Base-by-base conservation (phyloP, 169 alveolate species). In the Eimeria brunetti region DNA sequence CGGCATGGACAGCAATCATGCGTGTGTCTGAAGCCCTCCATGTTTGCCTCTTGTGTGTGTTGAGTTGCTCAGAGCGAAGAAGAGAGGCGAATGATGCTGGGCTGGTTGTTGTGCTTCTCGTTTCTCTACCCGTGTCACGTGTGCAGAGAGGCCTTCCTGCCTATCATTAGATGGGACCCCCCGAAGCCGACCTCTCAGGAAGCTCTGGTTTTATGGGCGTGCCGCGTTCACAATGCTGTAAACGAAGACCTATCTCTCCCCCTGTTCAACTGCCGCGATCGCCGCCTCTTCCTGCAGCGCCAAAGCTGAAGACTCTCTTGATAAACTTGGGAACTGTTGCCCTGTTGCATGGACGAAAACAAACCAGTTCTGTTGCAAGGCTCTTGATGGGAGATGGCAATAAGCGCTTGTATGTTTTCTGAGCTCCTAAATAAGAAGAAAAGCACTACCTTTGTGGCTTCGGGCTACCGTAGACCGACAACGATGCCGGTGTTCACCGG, bases 81-180 rank as follows among this genome's bases (percentile, higher is more conserved):
- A 27, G 98, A 96, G 51, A 81, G 84, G 69, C 93, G 94, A 83
- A 86, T 88, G 75, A 95, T 93, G 58, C 80, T 90, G 33, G 94
- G 96, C 36, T 98, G 97, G 96, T 90, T 98, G 71, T 30, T 95
- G 76, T 96, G 98, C 27, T 98, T 98, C 86, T 96, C 98, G 20
- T 93, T 86, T 73, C 84, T 97, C 8, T 98, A 98, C 88, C 99
- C 99, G 22, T 98, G 99, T 81, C 96, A 95, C 73, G 95, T 98
- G 4, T 98, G 99, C 94, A 96, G 98, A 78, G 96, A 96, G 4
- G 97, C 97, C 51, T 96, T 98, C 36, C 88, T 95, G 30, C 96
- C 96, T 12, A 97, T 97, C 58, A 95, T 97, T 60, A 75, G 78
- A 36, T 69, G 89, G 51, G 44, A 95, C n/a, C 97, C 97, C 1